Base-by-base conservation (phyloP, 2,329 filamentous ascomycete genomes). In the Colletotrichum lini region DNA sequence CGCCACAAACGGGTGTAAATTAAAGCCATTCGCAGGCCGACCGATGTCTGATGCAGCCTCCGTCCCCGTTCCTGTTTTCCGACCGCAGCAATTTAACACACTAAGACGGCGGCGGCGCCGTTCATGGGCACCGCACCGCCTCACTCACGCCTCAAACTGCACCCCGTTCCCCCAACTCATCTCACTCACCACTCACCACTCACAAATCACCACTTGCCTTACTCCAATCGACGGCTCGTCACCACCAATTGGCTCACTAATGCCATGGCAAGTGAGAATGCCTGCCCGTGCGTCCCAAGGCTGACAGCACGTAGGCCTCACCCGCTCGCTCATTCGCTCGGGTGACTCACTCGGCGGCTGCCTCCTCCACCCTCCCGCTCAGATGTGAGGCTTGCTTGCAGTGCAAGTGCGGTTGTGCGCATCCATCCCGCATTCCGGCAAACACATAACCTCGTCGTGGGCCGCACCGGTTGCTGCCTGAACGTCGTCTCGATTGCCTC, bases 81-180 rank as follows among this genome's bases (percentile, higher is more conserved):
- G 16, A 50, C 59, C 66, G 53, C 66, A 59, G 66, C 61, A 53
- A 44, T 18, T 16, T 6, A 5, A 21, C 38, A 35, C 9, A 9
- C 30, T 10, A 35, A 9, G 10, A 35, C 10, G 23, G 30, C 21
- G 67, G 56, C 63, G 67, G 47, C 21, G 67, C 67, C 50, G 50
- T 16, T 26, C n/a, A 45, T 26, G 13, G 67, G 62, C 67, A 67
- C 67, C 54, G 67, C 62, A 35, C 30, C 30, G 30, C 30, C 30
- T 35, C 30, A 35, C 62, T 61, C 67, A 35, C 54, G 67, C 56
- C 67, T 61, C 62, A 18, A 53, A 18, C 18, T n/a, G 45, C 52
- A 45, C 40, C 52, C 42, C 44, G 53, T 65, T 42, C 53, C 54
- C 54, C 60, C 54, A 69, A 53, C 61, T 35, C 8, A 9, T 35